phyloP scores from a whole-genome alignment of 108 stramenopile species.

The Nitzschia sp. region DNA sequence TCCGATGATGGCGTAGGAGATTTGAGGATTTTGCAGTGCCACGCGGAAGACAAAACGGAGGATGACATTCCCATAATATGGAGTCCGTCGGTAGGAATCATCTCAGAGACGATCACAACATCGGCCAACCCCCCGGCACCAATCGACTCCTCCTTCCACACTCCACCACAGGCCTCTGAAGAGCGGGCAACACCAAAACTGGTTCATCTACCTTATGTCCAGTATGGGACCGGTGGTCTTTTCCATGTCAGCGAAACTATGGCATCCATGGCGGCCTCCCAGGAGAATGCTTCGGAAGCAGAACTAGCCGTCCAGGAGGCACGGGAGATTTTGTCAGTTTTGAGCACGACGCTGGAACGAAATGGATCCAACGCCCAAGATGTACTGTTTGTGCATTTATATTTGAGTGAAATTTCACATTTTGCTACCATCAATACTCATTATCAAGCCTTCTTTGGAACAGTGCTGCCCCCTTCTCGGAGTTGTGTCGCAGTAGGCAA shows the following conservation, averaged over 20 bases:
- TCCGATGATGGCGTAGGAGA: conserved; percentile 82
- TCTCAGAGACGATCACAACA: not conserved
- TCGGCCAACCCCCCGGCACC: not conserved
- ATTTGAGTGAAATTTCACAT: conserved; percentile 87
- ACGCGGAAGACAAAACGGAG: conserved; percentile 69
- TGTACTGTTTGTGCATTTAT: conserved; percentile 92
- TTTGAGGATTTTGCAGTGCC: conserved; percentile 72
- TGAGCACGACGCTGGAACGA: conserved; percentile 33
- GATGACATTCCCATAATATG: conserved; percentile 20
- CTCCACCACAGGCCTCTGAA: not conserved
- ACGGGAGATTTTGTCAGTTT: conserved; percentile 45
- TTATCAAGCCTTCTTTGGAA: conserved; percentile 84
- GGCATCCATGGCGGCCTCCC: conserved; percentile 43
- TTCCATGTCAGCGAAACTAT: conserved; percentile 73
- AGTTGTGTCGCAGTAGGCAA: conserved; percentile 82
- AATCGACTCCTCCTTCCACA: not conserved
- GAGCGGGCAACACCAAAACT: not conserved
- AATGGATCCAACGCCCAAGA: conserved; percentile 61
- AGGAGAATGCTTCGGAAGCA: conserved; percentile 41
- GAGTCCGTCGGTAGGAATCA: not conserved
- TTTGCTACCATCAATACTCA: conserved; percentile 88
- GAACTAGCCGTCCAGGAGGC: conserved; percentile 63
- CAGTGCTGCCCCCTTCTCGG: conserved; percentile 74
- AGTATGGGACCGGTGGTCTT: conserved; percentile 59
- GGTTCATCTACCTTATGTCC: conserved; percentile 44